Percentiles rank a stretch among this genome's conserved stretches.
Conservation (phyloP, 2,329 filamentous ascomycete species). For the Sclerotinia sclerotiorum region DNA sequence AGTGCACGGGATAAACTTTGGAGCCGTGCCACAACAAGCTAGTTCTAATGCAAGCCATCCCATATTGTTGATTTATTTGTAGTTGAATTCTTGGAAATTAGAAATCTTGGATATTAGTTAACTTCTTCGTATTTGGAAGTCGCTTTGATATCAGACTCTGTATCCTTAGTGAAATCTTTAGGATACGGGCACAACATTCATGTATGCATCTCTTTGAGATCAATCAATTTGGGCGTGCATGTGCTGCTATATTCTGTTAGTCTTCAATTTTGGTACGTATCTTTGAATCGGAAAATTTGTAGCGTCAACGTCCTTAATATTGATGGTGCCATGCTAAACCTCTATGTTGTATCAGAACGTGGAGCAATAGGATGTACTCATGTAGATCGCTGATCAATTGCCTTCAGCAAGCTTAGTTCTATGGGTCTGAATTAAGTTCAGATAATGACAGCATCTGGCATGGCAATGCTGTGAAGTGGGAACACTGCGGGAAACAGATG, state of each 20-base stretch:
- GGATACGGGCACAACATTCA: not conserved
- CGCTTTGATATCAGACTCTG: not conserved
- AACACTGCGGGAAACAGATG: not conserved
- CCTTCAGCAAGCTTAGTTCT: not conserved
- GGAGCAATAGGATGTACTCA: not conserved
- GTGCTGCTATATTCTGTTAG: not conserved
- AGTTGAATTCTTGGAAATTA: not conserved
- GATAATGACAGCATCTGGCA: not conserved
- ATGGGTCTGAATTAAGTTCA: not conserved
- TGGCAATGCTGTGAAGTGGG: not conserved
- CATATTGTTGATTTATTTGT: not conserved
- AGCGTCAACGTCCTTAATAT: constrained; percentile 2
- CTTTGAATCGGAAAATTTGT: not conserved
- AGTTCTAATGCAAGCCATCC: not conserved
- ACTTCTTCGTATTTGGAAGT: not conserved
- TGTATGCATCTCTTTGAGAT: not conserved
- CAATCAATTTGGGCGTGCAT: not conserved
- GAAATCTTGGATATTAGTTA: not conserved
- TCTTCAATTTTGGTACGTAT: not conserved
- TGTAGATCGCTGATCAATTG: not conserved
- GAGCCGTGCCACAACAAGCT: not conserved
- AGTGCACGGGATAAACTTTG: not conserved
- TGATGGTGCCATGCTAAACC: not conserved
- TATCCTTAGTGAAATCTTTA: not conserved
- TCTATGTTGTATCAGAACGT: not conserved